Base-by-base conservation (phyloP, 352 stramenopile genomes). In the Globisporangium parvum region DNA sequence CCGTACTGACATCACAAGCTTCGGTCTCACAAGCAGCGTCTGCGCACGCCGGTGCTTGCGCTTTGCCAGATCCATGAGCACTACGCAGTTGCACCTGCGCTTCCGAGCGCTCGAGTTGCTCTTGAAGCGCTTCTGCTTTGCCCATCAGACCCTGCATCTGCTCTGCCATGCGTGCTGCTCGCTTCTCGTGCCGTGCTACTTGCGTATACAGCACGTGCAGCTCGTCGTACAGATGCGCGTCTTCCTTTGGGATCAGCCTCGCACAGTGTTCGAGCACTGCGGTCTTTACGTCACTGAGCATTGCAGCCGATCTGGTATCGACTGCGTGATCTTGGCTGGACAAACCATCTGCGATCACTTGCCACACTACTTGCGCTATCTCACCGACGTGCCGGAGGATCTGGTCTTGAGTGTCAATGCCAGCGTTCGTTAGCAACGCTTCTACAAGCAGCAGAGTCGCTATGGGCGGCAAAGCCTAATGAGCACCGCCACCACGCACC, bases 121-220 rank as follows among this genome's bases (percentile, higher is more conserved):
- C 24, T n/a, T 51, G 39, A 17, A 70, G 33, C 15, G 52, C 35
- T 18, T 63, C 59, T 11, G 67, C 65, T 6, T 54, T 11, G 1
- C 17, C 6, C 51, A 46, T 51, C 5, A 68, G 51, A 10, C 41
- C 35, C 8, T 51, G 53, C 3, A 74, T 26, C 33, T 66, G 28
- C 3, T 26, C 17, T 17, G 28, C n/a, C 37, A 59, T 41, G 37
- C 35, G 24, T 15, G 24, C 24, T 28, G 54, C 41, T 9, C 44
- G 58, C 14, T 53, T 50, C 18, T 60, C 44, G 15, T 50, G 33
- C 3, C 50, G 67, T 10, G 64, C 47, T 26, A 63, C 63, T 24
- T 62, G 53, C 0, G 60, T 57, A 39, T 71, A 71, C 45, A 75
- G 45, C 14, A 50, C 51, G 37, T 75, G 67, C 55, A 75, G 60